A percentile compares a stretch with the other conserved stretches of the same genome.
Conservation (phyloP, 2,329 filamentous ascomycete species). For the Beauveria pseudobassiana region DNA sequence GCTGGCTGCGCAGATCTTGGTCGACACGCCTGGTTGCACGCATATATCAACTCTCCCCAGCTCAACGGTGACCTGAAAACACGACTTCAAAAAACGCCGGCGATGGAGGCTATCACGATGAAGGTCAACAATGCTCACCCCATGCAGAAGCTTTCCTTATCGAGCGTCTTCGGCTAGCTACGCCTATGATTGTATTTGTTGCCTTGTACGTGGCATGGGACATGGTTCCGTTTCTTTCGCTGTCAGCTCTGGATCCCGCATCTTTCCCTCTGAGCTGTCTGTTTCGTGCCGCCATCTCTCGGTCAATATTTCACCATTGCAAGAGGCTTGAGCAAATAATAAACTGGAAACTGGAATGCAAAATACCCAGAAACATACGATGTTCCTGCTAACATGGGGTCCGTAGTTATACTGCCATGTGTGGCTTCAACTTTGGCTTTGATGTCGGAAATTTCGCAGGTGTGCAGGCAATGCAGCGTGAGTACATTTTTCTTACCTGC, state of each 20-base stretch:
- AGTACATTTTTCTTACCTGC: background rate
- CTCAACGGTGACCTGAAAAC: background rate
- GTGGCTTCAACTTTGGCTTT: conserved; percentile 21
- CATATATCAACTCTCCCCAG: background rate
- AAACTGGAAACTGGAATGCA: no score
- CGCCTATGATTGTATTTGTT: conserved; percentile 8
- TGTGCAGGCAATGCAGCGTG: conserved; percentile 19
- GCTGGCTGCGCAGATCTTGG: no score
- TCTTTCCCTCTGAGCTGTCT: background rate
- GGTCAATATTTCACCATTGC: no score
- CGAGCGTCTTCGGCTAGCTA: background rate
- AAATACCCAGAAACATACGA: background rate
- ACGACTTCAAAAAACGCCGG: background rate
- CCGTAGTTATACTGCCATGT: conserved; percentile 18
- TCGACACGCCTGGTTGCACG: background rate
- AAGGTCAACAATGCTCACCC: background rate
- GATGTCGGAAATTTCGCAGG: conserved; percentile 22
- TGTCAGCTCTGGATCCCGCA: background rate
- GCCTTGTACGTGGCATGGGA: background rate
- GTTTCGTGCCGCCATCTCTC: background rate
- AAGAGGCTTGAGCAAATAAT: no score
- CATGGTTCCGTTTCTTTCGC: background rate
- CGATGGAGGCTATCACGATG: background rate
- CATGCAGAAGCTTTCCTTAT: background rate
- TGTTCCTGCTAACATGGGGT: background rate